Conservation (phyloP, 129 eudicot species). For the Erigeron canadensis region DNA sequence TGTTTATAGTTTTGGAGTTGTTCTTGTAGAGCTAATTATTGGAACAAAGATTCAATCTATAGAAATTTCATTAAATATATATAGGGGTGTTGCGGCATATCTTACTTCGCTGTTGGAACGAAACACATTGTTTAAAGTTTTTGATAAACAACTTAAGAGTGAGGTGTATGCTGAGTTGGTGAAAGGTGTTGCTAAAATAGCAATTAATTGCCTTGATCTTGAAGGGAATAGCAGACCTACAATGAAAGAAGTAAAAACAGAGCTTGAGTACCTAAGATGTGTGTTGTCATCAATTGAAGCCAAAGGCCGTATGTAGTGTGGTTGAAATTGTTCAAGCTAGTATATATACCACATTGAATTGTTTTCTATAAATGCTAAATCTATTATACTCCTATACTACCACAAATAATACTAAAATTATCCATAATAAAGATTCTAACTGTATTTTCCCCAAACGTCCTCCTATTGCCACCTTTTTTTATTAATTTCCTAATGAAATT, state of each 20-base stretch:
- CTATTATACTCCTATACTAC: no score
- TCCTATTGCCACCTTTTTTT: no score
- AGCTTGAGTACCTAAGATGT: neutral
- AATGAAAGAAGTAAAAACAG: neutral
- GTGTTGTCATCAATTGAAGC: neutral
- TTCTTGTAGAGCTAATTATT: neutral
- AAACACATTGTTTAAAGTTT: neutral
- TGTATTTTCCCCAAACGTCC: no score
- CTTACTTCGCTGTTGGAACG: neutral
- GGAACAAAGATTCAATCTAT: constrained; percentile 7
- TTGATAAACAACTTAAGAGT: neutral
- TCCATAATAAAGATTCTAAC: no score
- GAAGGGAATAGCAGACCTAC: neutral
- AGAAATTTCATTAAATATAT: neutral
- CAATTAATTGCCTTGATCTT: neutral
- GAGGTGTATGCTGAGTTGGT: neutral
- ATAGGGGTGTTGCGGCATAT: neutral
- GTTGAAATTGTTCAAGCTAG: no score
- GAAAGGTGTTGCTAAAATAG: neutral
- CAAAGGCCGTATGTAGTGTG: neutral
- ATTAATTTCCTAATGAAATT: no score
- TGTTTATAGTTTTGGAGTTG: neutral
- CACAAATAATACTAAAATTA: no score
- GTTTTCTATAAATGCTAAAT: no score
- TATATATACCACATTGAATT: no score